phyloP scores from a whole-genome alignment of 2,329 filamentous ascomycete species.

The Diaporthe batatas region DNA sequence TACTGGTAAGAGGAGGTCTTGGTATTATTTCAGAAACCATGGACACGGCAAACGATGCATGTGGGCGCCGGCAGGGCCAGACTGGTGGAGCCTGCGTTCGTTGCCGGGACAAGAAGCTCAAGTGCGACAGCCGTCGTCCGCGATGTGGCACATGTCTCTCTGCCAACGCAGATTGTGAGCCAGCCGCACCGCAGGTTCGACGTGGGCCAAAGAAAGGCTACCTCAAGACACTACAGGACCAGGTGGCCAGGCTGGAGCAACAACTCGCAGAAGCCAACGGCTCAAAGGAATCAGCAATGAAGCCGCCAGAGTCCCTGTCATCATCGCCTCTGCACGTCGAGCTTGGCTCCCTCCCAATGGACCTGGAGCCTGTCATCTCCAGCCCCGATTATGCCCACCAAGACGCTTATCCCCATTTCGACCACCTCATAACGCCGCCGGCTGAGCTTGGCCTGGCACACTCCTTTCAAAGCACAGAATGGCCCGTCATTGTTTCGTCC shows the following conservation, averaged over 20 bases:
- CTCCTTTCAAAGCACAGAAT: not conserved
- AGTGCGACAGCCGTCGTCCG: not conserved
- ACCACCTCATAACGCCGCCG: not conserved
- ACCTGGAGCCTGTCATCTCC: not conserved
- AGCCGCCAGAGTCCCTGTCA: not conserved
- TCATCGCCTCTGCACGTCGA: not conserved
- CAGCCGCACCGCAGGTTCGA: not conserved
- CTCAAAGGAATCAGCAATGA: not conserved
- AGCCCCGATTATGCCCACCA: not conserved
- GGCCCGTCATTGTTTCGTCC: not conserved
- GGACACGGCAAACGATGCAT: not conserved
- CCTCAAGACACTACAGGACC: not conserved
- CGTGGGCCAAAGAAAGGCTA: slow-evolving; percentile 1
- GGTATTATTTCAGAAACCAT: not conserved
- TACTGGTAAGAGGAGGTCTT: not conserved
- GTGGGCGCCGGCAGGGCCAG: not conserved
- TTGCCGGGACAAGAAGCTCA: slow-evolving; percentile 3
- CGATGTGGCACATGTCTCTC: not conserved
- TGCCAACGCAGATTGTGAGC: not conserved
- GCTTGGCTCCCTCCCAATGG: not conserved
- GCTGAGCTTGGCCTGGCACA: not conserved
- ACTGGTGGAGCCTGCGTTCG: not conserved
- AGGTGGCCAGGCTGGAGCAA: slow-evolving; percentile 6
- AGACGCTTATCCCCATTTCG: not conserved
- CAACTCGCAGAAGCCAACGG: not conserved